Base-by-base conservation (phyloP, 345 rosid species). In the Hypericum androsaemum region DNA sequence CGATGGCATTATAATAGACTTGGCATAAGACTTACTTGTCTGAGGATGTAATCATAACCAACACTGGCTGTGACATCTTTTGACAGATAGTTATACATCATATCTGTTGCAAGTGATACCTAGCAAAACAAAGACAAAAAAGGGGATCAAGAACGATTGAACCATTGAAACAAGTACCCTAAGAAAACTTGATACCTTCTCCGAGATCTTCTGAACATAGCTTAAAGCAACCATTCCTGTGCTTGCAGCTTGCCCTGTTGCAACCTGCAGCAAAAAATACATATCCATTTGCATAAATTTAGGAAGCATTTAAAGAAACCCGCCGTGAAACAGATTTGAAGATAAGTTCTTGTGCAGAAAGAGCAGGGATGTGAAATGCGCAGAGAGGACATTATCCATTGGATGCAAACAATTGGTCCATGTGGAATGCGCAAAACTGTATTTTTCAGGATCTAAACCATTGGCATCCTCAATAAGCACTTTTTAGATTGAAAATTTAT, bases 151-250 rank as follows among this genome's bases (percentile, higher is more conserved):
- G 45, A 44, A 57, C 36, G 13, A 47, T 17, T 8, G 37, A 46
- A 35, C 8, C 9, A 58, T 51, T 12, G 7, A n/a, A 10, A 38
- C 7, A 57, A 22, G 46, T n/a, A 46, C 22, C 41, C 11, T 7
- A 37, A 54, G 56, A 52, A 55, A 28, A 9, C 12, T n/a, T 28
- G 8, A 37, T 69, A 92, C 98, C 98, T 92, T 92, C 46, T 92
- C 94, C 22, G 96, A 88, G 47, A 88, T 70, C 78, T 92, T 92
- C 82, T 92, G 98, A 64, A 92, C 95, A 61, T 92, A 92, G 75
- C 95, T 84, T 75, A 92, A 59, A 57, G 80, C 73, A 37, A 82
- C 69, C 75, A 74, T 70, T 44, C 98, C 98, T 16, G 98, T 92
- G 77, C 92, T 84, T 55, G 98, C 96, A 78, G 81, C 81, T 78